A percentile compares a stretch with the other conserved stretches of the same genome.
Conservation (phyloP, 805 yeast genomes). For the Clavispora phyllophila region DNA sequence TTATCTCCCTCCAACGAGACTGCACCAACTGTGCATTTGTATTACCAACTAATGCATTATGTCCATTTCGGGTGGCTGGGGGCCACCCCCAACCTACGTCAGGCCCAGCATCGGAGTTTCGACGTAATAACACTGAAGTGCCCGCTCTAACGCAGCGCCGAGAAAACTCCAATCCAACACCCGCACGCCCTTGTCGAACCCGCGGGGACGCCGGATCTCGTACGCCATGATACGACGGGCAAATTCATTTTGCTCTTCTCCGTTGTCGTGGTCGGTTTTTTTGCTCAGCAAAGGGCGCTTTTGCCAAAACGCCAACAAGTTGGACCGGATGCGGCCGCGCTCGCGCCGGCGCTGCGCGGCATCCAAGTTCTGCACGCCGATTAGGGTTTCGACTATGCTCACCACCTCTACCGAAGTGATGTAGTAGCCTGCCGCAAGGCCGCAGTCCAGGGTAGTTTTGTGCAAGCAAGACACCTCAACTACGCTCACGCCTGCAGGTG, state of each 20-base stretch:
- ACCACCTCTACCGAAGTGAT: slow-evolving; percentile 66
- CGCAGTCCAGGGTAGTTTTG: slow-evolving; percentile 5
- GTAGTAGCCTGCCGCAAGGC: slow-evolving; percentile 36
- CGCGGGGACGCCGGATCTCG: slow-evolving; percentile 58
- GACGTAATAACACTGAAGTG: slow-evolving; percentile 60
- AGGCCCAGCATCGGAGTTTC: slow-evolving; percentile 39
- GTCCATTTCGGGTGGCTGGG: too few species aligned
- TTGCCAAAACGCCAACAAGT: slow-evolving; percentile 64
- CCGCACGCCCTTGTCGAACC: slow-evolving; percentile 64
- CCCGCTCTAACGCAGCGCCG: slow-evolving; percentile 56
- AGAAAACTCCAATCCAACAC: slow-evolving; percentile 58
- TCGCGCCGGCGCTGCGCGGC: slow-evolving; percentile 54
- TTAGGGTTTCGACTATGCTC: slow-evolving; percentile 56
- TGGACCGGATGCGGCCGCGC: slow-evolving; percentile 62
- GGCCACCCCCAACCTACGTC: too few species aligned
- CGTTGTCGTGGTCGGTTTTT: slow-evolving; percentile 20
- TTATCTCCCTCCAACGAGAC: too few species aligned
- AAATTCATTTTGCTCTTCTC: slow-evolving; percentile 45
- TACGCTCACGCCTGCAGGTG: slow-evolving; percentile 40
- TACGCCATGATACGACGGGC: slow-evolving; percentile 65
- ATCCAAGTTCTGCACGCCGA: slow-evolving; percentile 44
- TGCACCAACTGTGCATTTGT: too few species aligned
- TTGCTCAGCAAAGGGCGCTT: slow-evolving; percentile 51
- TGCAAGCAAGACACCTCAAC: slow-evolving; percentile 59
- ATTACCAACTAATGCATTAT: too few species aligned